phyloP scores from a whole-genome alignment of 345 rosid species.

The Aurinia saxatilis region DNA sequence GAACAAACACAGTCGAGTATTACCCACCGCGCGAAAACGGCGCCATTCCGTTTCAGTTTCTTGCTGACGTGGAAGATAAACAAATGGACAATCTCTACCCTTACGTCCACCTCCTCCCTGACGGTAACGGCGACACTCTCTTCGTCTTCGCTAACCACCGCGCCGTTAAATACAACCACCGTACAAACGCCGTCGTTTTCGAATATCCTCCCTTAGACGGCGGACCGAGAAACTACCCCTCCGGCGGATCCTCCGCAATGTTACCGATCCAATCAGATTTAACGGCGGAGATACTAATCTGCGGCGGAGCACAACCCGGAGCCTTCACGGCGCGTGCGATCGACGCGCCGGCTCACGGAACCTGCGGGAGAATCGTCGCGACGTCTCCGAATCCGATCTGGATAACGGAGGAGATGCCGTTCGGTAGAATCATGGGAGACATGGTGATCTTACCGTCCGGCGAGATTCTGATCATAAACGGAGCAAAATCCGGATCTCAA shows the following conservation, averaged over 20 bases:
- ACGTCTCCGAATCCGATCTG: slow-evolving; percentile 42
- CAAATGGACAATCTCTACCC: slow-evolving; percentile 95
- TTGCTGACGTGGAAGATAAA: slow-evolving; percentile 53
- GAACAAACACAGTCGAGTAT: slow-evolving; percentile 53
- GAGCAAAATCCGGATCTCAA: slow-evolving; percentile 76
- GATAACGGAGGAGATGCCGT: slow-evolving; percentile 84
- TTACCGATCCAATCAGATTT: slow-evolving; percentile 46
- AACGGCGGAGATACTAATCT: slow-evolving; percentile 54
- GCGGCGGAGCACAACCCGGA: slow-evolving; percentile 81
- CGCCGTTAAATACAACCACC: slow-evolving; percentile 64
- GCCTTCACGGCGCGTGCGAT: slow-evolving; percentile 48
- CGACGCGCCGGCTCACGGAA: slow-evolving; percentile 49
- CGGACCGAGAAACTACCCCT: slow-evolving; percentile 79
- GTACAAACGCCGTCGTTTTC: slow-evolving; percentile 31
- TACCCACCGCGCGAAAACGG: slow-evolving; percentile 51
- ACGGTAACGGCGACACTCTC: slow-evolving; percentile 43
- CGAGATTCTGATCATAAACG: slow-evolving; percentile 64
- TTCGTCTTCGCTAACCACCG: slow-evolving; percentile 76
- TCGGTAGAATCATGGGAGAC: slow-evolving; percentile 88
- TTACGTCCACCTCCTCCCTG: slow-evolving; percentile 81
- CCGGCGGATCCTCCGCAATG: slow-evolving; percentile 83
- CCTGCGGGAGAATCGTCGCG: slow-evolving; percentile 59
- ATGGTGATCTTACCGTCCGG: slow-evolving; percentile 87
- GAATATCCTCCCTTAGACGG: slow-evolving; percentile 68
- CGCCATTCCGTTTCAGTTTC: slow-evolving; percentile 59